Evolutionary conservation across 305 asterid species (phyloP).

Genomic region (Stenogyne calaminthoides): DNA sequence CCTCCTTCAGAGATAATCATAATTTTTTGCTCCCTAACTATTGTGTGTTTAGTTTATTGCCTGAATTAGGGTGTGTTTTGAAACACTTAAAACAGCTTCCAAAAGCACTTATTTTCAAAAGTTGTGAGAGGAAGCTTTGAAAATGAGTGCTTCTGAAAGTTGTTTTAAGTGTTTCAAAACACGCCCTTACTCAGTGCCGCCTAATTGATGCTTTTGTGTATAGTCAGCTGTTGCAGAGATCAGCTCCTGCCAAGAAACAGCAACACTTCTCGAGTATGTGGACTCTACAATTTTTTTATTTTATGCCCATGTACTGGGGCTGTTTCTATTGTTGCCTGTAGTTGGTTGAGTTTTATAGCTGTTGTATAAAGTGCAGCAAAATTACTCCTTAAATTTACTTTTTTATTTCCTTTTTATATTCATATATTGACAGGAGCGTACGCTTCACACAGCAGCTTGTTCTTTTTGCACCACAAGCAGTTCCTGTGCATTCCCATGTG

Average conservation of each 20-base stretch:
- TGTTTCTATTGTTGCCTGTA: conserved; percentile 20
- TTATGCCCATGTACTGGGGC: conserved; percentile 7
- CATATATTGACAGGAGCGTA: conserved; percentile 80
- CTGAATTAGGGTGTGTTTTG: no score
- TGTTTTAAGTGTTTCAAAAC: no score
- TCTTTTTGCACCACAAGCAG: conserved; percentile 98
- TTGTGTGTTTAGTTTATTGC: conserved; percentile 25
- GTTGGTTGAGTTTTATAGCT: conserved; percentile 22
- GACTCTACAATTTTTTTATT: conserved; percentile 11
- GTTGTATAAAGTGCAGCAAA: conserved; percentile 24
- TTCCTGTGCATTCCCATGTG: conserved; percentile 91
- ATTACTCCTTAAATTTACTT: conserved; percentile 1
- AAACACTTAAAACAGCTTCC: no score
- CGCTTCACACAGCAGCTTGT: conserved; percentile 97
- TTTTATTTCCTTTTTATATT: conserved; percentile 31
- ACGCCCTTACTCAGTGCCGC: conserved; percentile 36
- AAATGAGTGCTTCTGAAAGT: no score
- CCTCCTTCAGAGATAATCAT: background rate
- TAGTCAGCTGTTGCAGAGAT: conserved; percentile 98
- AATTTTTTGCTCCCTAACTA: background rate
- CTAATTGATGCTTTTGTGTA: conserved; percentile 43
- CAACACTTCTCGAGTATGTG: conserved; percentile 93
- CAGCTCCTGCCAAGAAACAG: conserved; percentile 90
- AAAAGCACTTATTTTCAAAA: no score
- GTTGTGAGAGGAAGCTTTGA: no score